These are phyloP conservation scores for Colletotrichum agaves DNA, from an alignment of 2,329 filamentous ascomycete genomes.

Conservation along the genomic window DNA sequence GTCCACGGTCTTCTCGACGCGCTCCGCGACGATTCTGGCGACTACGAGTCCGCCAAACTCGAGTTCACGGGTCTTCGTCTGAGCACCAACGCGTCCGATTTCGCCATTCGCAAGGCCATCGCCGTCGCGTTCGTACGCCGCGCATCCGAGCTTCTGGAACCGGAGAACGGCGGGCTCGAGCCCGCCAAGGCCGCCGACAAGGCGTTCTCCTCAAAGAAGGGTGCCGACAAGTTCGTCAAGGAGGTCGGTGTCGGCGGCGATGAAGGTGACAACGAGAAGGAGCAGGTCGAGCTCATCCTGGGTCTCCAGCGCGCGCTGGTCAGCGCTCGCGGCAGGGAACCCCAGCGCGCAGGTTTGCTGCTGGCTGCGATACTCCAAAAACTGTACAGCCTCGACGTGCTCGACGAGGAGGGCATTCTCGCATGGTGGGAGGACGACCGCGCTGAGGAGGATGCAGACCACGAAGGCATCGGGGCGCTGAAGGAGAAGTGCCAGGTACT, in stretches of 20 bases:
- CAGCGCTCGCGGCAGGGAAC: constrained; percentile 68
- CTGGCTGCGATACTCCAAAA: constrained; percentile 85
- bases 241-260: constrained; percentile 73
- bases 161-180: constrained; percentile 63
- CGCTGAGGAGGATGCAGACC: constrained; percentile 63
- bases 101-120: constrained; percentile 87
- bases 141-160: constrained; percentile 73
- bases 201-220: constrained; percentile 65
- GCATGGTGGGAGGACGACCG: constrained; percentile 86
- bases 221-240: constrained; percentile 65
- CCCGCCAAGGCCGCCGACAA: constrained; percentile 72
- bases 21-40: constrained; percentile 76
- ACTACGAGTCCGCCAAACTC: constrained; percentile 85
- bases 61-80: constrained; percentile 96
- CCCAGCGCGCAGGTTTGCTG: constrained; percentile 65
- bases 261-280: constrained; percentile 71
- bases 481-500: constrained; percentile 80
- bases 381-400: constrained; percentile 83
- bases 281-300: constrained; percentile 88
- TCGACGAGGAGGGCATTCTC: constrained; percentile 90
- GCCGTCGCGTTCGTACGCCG: constrained; percentile 87
- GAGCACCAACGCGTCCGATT: constrained; percentile 88
- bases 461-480: constrained; percentile 74
- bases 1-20: constrained; percentile 88
- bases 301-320: constrained; percentile 84